Conservation (phyloP, 2,329 filamentous ascomycete species). For the Fusarium duplospermum region DNA sequence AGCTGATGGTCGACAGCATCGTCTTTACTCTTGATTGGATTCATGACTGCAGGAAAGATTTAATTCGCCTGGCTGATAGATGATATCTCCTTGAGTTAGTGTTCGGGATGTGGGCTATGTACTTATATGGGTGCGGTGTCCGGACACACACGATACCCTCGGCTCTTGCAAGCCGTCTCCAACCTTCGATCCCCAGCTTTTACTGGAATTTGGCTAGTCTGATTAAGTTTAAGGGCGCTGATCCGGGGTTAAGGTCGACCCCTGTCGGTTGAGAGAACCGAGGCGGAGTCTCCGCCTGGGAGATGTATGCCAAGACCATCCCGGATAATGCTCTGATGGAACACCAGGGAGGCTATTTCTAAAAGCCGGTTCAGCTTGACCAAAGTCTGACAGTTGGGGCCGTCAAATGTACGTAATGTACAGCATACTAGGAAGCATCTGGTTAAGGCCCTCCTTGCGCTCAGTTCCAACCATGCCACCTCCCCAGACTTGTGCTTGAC, state of each 20-base stretch:
- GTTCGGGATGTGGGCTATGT: background rate
- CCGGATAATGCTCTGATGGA: background rate
- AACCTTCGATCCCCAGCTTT: background rate
- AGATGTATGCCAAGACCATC: background rate
- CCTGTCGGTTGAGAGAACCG: background rate
- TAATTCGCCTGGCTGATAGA: background rate
- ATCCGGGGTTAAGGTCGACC: background rate
- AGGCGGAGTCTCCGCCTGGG: background rate
- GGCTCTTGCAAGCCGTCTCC: background rate
- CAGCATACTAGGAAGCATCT: background rate
- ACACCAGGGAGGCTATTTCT: background rate
- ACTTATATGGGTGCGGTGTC: background rate
- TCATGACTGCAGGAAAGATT: background rate
- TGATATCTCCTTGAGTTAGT: background rate
- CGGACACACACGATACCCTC: background rate
- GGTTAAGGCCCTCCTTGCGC: background rate
- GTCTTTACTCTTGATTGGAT: background rate
- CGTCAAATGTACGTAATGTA: background rate
- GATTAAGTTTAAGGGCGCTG: background rate
- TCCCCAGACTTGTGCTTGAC: background rate
- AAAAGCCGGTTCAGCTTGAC: background rate
- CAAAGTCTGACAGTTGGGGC: background rate
- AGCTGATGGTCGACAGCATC: background rate
- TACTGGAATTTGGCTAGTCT: background rate
- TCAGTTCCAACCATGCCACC: background rate